Evolutionary conservation across 75 land plant species (phyloP).

Genomic region (Chamaecyparis obtusa): DNA sequence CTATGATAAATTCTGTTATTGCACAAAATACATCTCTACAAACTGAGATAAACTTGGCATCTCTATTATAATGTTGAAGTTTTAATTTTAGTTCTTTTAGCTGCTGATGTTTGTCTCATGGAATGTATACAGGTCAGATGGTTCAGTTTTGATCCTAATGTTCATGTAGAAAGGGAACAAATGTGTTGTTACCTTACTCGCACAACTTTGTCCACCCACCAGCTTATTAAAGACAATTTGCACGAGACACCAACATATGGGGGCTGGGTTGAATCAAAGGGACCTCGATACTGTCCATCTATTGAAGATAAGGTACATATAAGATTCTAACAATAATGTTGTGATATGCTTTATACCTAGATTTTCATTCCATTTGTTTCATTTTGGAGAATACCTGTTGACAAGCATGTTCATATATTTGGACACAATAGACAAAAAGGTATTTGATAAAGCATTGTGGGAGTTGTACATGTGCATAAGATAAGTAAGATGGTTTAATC

Average conservation of each 20-base stretch:
- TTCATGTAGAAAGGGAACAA: conserved; percentile 85
- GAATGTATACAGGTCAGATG: conserved; percentile 68
- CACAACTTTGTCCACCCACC: conserved; percentile 80
- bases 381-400: neutral
- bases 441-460: neutral
- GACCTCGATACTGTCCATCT: conserved; percentile 98
- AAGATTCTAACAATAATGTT: neutral
- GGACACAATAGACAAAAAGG: neutral
- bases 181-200: conserved; percentile 97
- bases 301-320: conserved; percentile 95
- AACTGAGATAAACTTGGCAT: neutral
- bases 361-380: neutral
- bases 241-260: conserved; percentile 99
- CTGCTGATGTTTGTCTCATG: conserved; percentile 1
- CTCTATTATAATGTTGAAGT: neutral
- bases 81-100: neutral
- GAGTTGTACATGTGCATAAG: neutral
- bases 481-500: neutral
- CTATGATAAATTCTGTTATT: neutral
- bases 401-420: neutral
- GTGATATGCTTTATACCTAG: neutral
- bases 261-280: conserved; percentile 98
- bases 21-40: neutral
- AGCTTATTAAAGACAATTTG: conserved; percentile 79
- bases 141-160: conserved; percentile 93